Percentiles rank a stretch among this genome's conserved stretches.
Evolutionary conservation across 2,329 filamentous ascomycete genomes (phyloP).

Genomic region (Alternaria triticimaculans): DNA sequence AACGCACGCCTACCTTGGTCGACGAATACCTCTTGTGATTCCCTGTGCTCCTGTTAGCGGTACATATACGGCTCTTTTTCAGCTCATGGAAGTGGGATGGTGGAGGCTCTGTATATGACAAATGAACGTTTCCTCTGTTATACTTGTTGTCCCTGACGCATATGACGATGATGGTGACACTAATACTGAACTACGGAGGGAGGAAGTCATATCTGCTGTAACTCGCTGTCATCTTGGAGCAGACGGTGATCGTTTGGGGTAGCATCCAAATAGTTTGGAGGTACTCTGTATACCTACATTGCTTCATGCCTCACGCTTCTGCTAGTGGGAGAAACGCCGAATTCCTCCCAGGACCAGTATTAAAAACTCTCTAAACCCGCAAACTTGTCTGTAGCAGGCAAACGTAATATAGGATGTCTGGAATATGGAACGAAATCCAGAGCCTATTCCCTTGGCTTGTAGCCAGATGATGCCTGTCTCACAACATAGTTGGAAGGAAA

Average conservation of each 20-base stretch:
- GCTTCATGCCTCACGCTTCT: background rate
- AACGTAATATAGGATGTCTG: background rate
- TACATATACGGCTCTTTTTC: slow-evolving; percentile 29
- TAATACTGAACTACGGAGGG: background rate
- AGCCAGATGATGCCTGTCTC: background rate
- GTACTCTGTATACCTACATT: background rate
- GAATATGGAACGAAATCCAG: background rate
- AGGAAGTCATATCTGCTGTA: background rate
- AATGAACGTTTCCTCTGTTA: slow-evolving; percentile 17
- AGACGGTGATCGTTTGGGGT: background rate
- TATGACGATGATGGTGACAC: background rate
- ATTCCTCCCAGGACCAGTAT: background rate
- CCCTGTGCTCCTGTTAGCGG: slow-evolving; percentile 36
- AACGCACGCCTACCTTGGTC: slow-evolving; percentile 11
- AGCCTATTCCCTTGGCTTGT: background rate
- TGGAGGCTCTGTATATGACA: slow-evolving; percentile 14
- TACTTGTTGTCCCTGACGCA: background rate
- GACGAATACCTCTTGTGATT: slow-evolving; percentile 24
- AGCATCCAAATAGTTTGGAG: background rate
- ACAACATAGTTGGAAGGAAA: background rate
- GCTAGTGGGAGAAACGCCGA: background rate
- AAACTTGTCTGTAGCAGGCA: background rate
- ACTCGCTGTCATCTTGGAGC: background rate
- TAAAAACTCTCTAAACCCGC: fast-evolving
- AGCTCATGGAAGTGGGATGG: slow-evolving; percentile 15